A percentile compares a stretch with the other conserved stretches of the same genome.
These are phyloP conservation scores for Lactarius tabidus DNA, from an alignment of 768 basidiomycete genomes.

Conservation along the genomic window DNA sequence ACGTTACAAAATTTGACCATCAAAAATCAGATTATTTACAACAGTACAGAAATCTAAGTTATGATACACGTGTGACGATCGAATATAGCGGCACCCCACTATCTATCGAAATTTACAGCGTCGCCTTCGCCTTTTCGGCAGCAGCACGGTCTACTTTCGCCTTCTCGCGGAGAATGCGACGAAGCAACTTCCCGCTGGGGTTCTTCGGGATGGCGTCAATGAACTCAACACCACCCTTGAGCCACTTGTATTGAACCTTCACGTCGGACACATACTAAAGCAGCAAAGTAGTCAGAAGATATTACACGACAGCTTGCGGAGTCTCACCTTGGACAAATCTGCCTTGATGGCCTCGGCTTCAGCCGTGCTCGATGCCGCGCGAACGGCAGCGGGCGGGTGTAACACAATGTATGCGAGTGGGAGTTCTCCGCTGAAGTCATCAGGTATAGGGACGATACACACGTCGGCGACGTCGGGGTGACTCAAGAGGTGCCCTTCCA, in stretches of 20 bases:
- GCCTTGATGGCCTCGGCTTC: constrained; percentile 20
- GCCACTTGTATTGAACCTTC: constrained; percentile 37
- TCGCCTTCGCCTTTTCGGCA: constrained; percentile 16
- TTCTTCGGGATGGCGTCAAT: constrained; percentile 35
- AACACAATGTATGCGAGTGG: constrained; percentile 67
- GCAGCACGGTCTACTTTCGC: constrained; percentile 19
- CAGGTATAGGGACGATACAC: constrained; percentile 63
- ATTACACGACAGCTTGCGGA: too few species aligned
- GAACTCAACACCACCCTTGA: constrained; percentile 39
- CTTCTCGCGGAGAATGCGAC: constrained; percentile 30
- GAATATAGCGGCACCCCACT: neutral
- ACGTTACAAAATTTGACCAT: neutral
- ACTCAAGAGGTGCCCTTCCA: constrained; percentile 59
- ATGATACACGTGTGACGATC: neutral
- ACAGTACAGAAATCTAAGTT: neutral
- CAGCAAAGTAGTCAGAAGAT: neutral
- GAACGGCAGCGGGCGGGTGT: constrained; percentile 26
- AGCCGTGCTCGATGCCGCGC: constrained; percentile 4
- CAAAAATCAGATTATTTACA: neutral
- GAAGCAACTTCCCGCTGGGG: constrained; percentile 33
- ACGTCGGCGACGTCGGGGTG: constrained; percentile 56
- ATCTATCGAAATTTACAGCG: neutral
- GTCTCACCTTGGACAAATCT: constrained; percentile 18
- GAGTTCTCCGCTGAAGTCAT: constrained; percentile 70
- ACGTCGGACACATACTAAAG: constrained; percentile 31